Percentiles rank a stretch among this genome's conserved stretches.
These are phyloP conservation scores for Tylopilus felleus DNA, from an alignment of 768 basidiomycete species.

Conservation along the genomic window DNA sequence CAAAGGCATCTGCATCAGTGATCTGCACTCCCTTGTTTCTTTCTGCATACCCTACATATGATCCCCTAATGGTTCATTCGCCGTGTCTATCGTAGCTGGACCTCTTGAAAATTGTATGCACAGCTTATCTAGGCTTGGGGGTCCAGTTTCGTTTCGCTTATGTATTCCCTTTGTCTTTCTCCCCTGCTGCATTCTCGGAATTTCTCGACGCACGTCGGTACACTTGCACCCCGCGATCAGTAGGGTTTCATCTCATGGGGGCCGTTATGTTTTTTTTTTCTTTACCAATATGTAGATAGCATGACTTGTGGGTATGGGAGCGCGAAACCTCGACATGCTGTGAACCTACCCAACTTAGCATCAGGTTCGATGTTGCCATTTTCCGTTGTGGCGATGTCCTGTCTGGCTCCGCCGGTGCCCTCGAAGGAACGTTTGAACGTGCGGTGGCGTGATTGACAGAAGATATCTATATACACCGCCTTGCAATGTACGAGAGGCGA, in stretches of 20 bases:
- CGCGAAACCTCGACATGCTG: background rate
- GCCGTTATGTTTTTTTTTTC: background rate
- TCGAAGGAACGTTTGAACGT: no score
- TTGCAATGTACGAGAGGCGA: no score
- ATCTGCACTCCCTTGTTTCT: background rate
- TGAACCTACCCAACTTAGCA: background rate
- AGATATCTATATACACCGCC: no score
- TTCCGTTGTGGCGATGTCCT: no score
- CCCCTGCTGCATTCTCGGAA: background rate
- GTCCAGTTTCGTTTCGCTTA: background rate
- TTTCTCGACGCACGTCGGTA: background rate
- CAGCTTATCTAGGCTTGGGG: background rate
- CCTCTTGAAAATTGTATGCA: background rate
- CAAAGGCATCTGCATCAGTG: background rate
- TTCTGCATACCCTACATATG: conserved; percentile 8
- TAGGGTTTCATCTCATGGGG: background rate
- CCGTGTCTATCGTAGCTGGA: background rate
- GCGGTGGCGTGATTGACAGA: no score
- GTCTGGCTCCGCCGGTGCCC: no score
- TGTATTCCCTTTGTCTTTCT: background rate
- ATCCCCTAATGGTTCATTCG: conserved; percentile 2
- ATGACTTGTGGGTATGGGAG: background rate
- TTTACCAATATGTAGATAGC: background rate
- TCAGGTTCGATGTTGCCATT: no score
- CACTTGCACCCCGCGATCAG: background rate